phyloP scores from a whole-genome alignment of 2,329 filamentous ascomycete species.

The Botrytis byssoidea region DNA sequence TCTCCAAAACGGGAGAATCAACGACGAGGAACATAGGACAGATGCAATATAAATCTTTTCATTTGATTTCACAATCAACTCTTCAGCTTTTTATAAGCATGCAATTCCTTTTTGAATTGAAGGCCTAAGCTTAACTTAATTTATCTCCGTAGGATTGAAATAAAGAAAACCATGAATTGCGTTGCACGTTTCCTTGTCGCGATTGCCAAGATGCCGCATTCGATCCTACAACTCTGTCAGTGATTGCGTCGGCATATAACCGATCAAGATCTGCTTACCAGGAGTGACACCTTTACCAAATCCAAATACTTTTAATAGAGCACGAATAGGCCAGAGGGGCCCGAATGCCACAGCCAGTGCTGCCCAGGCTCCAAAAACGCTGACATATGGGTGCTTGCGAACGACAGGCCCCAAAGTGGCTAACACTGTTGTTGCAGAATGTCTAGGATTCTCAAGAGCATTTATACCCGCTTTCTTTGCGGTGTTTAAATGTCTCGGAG shows the following conservation, averaged over 20 bases:
- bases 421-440: neutral
- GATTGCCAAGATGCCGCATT: slow-evolving; percentile 6
- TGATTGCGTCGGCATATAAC: neutral
- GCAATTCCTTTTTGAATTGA: neutral
- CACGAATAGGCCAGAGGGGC: slow-evolving; percentile 5
- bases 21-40: neutral
- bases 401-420: neutral
- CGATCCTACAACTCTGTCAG: slow-evolving; percentile 2
- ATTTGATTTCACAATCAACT: neutral
- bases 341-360: slow-evolving; percentile 3
- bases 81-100: neutral
- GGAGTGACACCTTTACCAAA: slow-evolving; percentile 10
- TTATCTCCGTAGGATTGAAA: neutral
- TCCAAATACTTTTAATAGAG: slow-evolving; percentile 11
- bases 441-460: neutral
- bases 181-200: slow-evolving; percentile 13
- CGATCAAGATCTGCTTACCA: neutral
- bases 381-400: neutral
- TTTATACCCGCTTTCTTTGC: slow-evolving; percentile 2
- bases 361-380: neutral
- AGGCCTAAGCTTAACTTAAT: neutral
- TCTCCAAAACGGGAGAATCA: neutral
- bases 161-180: slow-evolving; percentile 13
- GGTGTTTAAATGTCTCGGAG: neutral
- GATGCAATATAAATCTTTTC: neutral